A percentile compares a stretch with the other conserved stretches of the same genome.
phyloP scores from a whole-genome alignment of 1,284 basidiomycete genomes.

The Leucoagaricus sp. region DNA sequence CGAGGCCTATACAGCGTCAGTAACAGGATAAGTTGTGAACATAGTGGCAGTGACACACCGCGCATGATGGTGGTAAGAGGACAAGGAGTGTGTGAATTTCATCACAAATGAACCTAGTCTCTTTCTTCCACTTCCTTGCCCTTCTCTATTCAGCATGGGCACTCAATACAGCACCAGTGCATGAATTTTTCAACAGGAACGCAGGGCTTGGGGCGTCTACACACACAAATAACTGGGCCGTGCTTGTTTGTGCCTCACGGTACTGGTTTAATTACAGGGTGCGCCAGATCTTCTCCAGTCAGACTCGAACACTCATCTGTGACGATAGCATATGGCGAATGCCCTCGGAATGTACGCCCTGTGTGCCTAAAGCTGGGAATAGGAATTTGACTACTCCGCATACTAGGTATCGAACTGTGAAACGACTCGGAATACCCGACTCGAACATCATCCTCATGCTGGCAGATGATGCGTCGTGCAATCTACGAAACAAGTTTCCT shows the following conservation, averaged over 20 bases:
- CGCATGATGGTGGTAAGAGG: slow-evolving; percentile 33
- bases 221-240: slow-evolving; percentile 99
- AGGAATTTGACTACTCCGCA: too few species aligned
- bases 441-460: slow-evolving; percentile 99
- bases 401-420: slow-evolving; percentile 93
- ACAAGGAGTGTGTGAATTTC: slow-evolving; percentile 22
- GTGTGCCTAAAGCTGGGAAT: too few species aligned
- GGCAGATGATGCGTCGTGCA: slow-evolving; percentile 95
- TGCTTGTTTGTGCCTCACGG: slow-evolving; percentile 90
- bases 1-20: slow-evolving; percentile 46
- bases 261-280: slow-evolving; percentile 99
- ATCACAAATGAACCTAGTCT: slow-evolving; percentile 33
- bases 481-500: slow-evolving; percentile 89
- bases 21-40: not conserved
- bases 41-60: slow-evolving; percentile 32
- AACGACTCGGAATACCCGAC: slow-evolving; percentile 96
- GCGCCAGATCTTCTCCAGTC: slow-evolving; percentile 30
- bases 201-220: slow-evolving; percentile 35
- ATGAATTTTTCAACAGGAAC: slow-evolving; percentile 38
- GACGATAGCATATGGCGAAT: slow-evolving; percentile 90
- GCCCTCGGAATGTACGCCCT: slow-evolving; percentile 91
- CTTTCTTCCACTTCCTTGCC: slow-evolving; percentile 31
- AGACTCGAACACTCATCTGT: not conserved
- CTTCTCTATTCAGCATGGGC: slow-evolving; percentile 35
- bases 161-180: slow-evolving; percentile 24